Evolutionary conservation across 805 yeast genomes (phyloP), one percentile per base, ranked within the genome.

Genomic region (Candida ortonii): DNA sequence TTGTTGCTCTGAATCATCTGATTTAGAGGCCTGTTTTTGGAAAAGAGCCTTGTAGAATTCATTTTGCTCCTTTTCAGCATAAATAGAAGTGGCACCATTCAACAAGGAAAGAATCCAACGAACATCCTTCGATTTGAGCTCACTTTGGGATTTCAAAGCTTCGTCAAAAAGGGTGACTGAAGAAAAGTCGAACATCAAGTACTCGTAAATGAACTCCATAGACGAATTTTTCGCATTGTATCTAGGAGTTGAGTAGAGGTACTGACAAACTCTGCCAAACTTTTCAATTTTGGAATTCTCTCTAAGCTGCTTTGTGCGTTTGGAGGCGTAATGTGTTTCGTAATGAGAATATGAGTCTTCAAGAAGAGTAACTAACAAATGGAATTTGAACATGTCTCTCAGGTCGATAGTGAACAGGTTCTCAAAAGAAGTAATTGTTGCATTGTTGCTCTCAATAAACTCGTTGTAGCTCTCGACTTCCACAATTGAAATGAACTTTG

Each of bases 401-500:
- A 65, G 20, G 36, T 61, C 61, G 17, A 67, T 22, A 9, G 52
- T 38, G 19, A 57, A 35, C 0, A 25, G 7, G 0, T 41, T 41
- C 25, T 55, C 44, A 1, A 43, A 15, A 1, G 51, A 40, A 3
- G 62, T 56, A 16, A 73, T 48, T 10, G 55, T 50, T 1, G 58
- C 43, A 4, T 57, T 48, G 34, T 59, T 54, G 9, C 59, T 49
- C 27, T 70, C 76, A 15, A 59, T 21, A 11, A 58, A 54, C 3
- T 66, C 71, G 6, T 54, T 49, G 6, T 62, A 52, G 14, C 56
- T 52, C 12, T 71, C 74, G 6, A 47, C 47, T 35, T 71, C 74
- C 16, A 70, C 67, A 6, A 61, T 42, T 6, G 68, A 57, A 14
- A 80, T 57, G 44, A 84, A 78, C 40, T 65, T 76, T 8, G 82